These are phyloP conservation scores for Fusarium subglutinans DNA, from an alignment of 2,329 filamentous ascomycete species.

Conservation along the genomic window DNA sequence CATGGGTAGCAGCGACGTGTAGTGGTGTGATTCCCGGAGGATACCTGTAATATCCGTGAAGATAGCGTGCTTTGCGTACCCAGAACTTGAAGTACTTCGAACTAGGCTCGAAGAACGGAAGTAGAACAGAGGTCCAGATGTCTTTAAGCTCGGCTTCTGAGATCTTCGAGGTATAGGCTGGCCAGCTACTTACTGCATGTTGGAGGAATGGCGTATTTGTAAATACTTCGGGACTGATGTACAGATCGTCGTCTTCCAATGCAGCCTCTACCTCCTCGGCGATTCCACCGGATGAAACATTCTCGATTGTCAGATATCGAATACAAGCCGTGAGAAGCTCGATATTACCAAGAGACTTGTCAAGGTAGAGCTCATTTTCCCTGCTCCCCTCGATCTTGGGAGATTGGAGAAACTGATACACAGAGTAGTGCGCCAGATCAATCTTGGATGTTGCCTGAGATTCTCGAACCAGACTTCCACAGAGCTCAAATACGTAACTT, in stretches of 20 bases:
- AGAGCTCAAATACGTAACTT: background rate
- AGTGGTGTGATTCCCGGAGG: background rate
- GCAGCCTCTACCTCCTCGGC: background rate
- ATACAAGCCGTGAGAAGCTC: background rate
- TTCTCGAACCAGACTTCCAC: background rate
- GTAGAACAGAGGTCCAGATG: fast-evolving
- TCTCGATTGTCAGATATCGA: fast-evolving
- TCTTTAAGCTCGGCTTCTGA: fast-evolving
- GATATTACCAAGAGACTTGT: fast-evolving
- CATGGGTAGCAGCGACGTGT: background rate
- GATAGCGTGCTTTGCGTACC: background rate
- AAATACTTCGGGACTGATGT: background rate
- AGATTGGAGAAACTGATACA: background rate
- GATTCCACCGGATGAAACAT: fast-evolving
- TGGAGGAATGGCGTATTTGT: background rate
- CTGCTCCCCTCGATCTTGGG: background rate
- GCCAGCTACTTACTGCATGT: background rate
- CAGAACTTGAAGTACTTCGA: background rate
- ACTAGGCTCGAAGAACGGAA: background rate
- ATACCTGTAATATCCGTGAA: background rate
- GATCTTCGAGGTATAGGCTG: fast-evolving
- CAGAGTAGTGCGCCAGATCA: background rate
- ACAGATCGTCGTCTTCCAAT: background rate
- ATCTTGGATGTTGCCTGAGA: background rate
- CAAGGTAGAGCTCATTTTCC: background rate